Conservation (phyloP, 768 basidiomycete species). For the Naganishia randhawae region DNA sequence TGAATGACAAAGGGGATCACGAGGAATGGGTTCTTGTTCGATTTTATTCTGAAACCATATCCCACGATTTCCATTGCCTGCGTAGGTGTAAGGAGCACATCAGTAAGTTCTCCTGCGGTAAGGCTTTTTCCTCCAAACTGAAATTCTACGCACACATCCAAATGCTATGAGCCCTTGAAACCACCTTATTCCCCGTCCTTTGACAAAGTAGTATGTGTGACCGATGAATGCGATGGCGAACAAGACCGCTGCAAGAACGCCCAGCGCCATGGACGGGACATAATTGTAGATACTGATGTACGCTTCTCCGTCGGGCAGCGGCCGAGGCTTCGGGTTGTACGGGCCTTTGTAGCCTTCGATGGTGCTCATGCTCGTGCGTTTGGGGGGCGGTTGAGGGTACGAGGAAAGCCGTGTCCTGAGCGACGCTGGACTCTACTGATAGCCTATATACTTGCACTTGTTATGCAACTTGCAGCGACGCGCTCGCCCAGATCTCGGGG, state of each 20-base stretch:
- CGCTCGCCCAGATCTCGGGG: too few species aligned
- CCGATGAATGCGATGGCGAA: slow-evolving; percentile 38
- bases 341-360: slow-evolving; percentile 35
- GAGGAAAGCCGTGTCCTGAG: too few species aligned
- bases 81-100: not conserved
- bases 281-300: slow-evolving; percentile 47
- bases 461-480: too few species aligned
- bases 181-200: slow-evolving; percentile 34
- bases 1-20: slow-evolving; percentile 46
- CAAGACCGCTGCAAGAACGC: slow-evolving; percentile 38
- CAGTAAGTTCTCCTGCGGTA: not conserved
- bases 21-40: slow-evolving; percentile 41
- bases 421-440: too few species aligned
- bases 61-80: slow-evolving; percentile 49
- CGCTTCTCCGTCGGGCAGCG: slow-evolving; percentile 39
- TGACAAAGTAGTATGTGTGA: slow-evolving; percentile 32
- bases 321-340: slow-evolving; percentile 35
- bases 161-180: slow-evolving; percentile 45
- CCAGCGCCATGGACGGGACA: slow-evolving; percentile 37
- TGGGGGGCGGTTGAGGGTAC: not conserved
- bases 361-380: not conserved
- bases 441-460: too few species aligned
- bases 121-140: not conserved
- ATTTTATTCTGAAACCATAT: slow-evolving; percentile 42
- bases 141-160: slow-evolving; percentile 42